Evolutionary conservation across 306 rosid species (phyloP).

Genomic region (Medicago arabica): DNA sequence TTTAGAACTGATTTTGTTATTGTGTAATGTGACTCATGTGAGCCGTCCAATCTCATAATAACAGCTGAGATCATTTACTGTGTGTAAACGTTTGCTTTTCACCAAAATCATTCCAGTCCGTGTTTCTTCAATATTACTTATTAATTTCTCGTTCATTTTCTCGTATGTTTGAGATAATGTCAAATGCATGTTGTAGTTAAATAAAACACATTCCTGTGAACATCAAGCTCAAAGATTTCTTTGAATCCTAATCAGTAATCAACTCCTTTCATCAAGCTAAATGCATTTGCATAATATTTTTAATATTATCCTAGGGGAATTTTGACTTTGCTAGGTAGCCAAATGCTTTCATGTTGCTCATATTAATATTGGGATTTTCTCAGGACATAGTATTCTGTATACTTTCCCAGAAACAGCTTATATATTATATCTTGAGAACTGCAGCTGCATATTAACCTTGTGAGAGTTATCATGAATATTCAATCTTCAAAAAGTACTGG

Average conservation of each 20-base stretch:
- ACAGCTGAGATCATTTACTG: no score
- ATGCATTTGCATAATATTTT: not conserved
- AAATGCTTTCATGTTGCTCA: not conserved
- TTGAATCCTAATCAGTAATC: not conserved
- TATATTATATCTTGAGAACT: constrained; percentile 25
- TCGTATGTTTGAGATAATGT: not conserved
- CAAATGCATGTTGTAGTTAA: not conserved
- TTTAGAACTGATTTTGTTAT: no score
- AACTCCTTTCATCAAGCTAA: not conserved
- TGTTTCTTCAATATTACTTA: constrained; percentile 20
- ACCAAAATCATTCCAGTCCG: not conserved
- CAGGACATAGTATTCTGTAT: not conserved
- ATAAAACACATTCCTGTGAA: constrained; percentile 16
- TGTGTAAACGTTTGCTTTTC: no score
- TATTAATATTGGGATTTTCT: constrained; percentile 17
- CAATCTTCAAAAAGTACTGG: constrained; percentile 4
- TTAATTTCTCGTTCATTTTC: not conserved
- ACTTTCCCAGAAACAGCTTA: not conserved
- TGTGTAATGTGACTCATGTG: no score
- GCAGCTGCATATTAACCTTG: constrained; percentile 35
- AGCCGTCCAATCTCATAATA: no score
- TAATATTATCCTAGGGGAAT: not conserved
- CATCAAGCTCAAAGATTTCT: constrained; percentile 28
- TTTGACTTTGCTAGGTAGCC: not conserved
- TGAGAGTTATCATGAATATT: constrained; percentile 20